Base-by-base conservation (phyloP, 1,139 yeast genomes). In the Neolecta irregularis region DNA sequence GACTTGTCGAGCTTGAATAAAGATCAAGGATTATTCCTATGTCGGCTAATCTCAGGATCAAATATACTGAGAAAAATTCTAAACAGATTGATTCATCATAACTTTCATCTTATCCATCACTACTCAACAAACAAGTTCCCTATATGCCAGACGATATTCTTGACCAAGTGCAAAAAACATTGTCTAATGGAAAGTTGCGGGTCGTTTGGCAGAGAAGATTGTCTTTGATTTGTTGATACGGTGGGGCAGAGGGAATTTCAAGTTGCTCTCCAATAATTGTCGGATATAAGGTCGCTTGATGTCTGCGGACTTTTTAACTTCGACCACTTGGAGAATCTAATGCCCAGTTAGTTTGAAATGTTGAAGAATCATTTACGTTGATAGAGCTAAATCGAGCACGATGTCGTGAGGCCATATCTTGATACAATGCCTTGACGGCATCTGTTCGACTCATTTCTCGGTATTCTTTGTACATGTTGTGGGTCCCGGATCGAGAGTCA, bases 391-490 rank as follows among this genome's bases (percentile, higher is more conserved):
- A 88, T 75, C 99, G 83, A 62, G 98, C 91, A 78, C 98, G 83
- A 93, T 88, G 99, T 73, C 98, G 88, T 56, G 98, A 96, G 68
- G 99, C 99, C 77, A 88, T 79, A 69, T 91, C 98, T 68, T 80
- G 88, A 91, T 88, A 88, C 77, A 88, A 78, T 64, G 92, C 73
- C 67, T 80, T 93, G 62, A 88, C 96, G 56, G 98, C 98, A 65
- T 83, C 93, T 51, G 83, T 92, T 73, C 99, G 91, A 72, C 95
- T 70, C 57, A 85, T 93, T 59, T 88, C 98, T 71, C 98, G 85
- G 91, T 83, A 81, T 74, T 88, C 99, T 75, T 81, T 88, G 95
- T 88, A 88, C 96, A 88, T 88, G 92, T 88, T 88, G 92, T 91
- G 98, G 62, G 93, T 83, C 72, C 99, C 99, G 55, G 98, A 91